Evolutionary conservation across 805 yeast species (phyloP).

Genomic region (Wilhelminamyces savonicus): DNA sequence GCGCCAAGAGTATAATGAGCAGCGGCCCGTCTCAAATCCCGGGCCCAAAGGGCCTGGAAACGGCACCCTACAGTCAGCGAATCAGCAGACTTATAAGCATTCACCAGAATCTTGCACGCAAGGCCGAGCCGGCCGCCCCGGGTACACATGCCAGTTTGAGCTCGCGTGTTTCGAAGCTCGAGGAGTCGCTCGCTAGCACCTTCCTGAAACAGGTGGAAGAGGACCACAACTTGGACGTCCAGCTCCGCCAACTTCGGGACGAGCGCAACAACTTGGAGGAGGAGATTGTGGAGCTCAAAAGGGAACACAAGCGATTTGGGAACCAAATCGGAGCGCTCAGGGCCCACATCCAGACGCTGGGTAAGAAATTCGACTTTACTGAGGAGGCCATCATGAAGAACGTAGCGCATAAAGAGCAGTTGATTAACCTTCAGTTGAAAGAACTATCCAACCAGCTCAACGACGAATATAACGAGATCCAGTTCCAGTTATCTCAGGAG

Average conservation of each 20-base stretch:
- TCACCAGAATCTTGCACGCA: too few species aligned
- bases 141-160: too few species aligned
- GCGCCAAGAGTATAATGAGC: too few species aligned
- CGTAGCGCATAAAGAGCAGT: constrained; percentile 22
- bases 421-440: constrained; percentile 20
- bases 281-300: constrained; percentile 12
- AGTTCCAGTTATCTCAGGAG: constrained; percentile 29
- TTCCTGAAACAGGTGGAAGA: constrained; percentile 1
- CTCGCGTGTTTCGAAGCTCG: background rate
- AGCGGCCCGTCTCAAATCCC: too few species aligned
- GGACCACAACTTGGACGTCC: constrained; percentile 5
- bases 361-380: constrained; percentile 13
- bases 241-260: constrained; percentile 6
- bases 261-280: constrained; percentile 13
- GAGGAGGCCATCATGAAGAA: constrained; percentile 22
- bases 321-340: constrained; percentile 4
- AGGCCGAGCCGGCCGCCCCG: too few species aligned
- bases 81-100: background rate
- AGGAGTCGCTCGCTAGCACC: background rate
- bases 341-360: constrained; percentile 3
- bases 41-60: too few species aligned
- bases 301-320: constrained; percentile 7
- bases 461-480: constrained; percentile 23
- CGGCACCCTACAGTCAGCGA: background rate
- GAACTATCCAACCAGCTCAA: constrained; percentile 21